phyloP scores from a whole-genome alignment of 768 basidiomycete species.

The Psilocybe subaeruginosa region DNA sequence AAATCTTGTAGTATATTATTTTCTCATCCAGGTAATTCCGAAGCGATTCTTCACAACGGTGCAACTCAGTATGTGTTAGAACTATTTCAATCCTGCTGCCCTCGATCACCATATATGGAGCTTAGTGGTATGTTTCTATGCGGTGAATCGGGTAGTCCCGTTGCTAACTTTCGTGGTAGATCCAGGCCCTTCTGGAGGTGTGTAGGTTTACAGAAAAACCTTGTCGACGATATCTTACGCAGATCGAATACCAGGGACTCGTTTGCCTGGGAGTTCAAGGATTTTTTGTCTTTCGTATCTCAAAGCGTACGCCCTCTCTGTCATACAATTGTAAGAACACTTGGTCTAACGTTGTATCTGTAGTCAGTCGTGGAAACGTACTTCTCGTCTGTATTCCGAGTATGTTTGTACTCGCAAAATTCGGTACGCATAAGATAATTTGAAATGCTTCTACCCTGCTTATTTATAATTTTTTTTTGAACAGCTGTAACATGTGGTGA shows the following conservation, averaged over 20 bases:
- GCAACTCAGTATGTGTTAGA: not conserved
- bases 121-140: not conserved
- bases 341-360: too few relatives aligned
- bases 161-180: not conserved
- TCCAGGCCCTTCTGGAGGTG: not conserved
- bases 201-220: not conserved
- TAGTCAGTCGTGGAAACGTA: not conserved
- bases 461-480: too few relatives aligned
- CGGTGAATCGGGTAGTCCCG: too few relatives aligned
- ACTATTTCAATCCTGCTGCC: not conserved
- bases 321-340: not conserved
- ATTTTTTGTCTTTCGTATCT: not conserved
- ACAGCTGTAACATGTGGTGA: not conserved
- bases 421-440: not conserved
- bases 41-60: not conserved
- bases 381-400: not conserved
- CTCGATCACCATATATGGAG: not conserved
- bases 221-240: too few relatives aligned
- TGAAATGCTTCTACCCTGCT: too few relatives aligned
- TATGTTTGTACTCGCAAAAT: not conserved
- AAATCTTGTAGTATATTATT: not conserved
- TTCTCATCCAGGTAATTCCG: not conserved
- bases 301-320: not conserved
- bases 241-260: not conserved
- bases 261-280: not conserved